Base-by-base conservation (phyloP, 345 rosid species). In the Abelmoschus esculentus region DNA sequence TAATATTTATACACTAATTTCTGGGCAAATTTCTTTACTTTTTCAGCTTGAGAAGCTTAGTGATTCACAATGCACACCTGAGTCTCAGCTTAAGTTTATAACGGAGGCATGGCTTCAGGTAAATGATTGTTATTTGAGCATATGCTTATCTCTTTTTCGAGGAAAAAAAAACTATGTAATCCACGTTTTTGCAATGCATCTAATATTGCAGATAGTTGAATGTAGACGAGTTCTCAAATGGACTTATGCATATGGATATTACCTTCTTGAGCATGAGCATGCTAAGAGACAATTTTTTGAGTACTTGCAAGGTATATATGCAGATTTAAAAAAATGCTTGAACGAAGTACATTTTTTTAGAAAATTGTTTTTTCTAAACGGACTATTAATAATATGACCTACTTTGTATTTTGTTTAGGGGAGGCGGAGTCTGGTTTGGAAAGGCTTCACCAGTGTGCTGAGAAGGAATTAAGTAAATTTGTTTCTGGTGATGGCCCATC, bases 81-180 rank as follows among this genome's bases (percentile, higher is more conserved):
- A 85, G 74, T 86, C 99, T 61, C 99, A 89, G 87, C 93, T 96
- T 74, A 92, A 90, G 83, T 96, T 96, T 83, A 86, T 96, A 70
- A 76, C 86, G 75, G 99, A 96, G 55, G 98, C 99, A 28, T 96
- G 96, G 97, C 92, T 89, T 79, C 99, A 96, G 98, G 99, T 92
- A 61, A 77, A 72, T 77, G 3, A 40, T 62, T 66, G 10, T 38
- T 19, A 32, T 40, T 14, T 26, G n/a, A 66, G 53, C 22, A 26
- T 14, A 4, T 66, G 22, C 12, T 66, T 26, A 8, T 47, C 2
- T 3, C 40, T 66, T 56, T 66, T 2, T 28, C 4, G 7, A 36
- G 9, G 15, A 66, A 15, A 29, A 66, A 15, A 47, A 7, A 28
- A 22, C 1, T 22, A 0, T 22, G 53, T 2, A 46, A 66, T 66